Evolutionary conservation across 345 rosid species (phyloP), one percentile per base, ranked within the genome.

Genomic region (Arabidopsis arenosa): DNA sequence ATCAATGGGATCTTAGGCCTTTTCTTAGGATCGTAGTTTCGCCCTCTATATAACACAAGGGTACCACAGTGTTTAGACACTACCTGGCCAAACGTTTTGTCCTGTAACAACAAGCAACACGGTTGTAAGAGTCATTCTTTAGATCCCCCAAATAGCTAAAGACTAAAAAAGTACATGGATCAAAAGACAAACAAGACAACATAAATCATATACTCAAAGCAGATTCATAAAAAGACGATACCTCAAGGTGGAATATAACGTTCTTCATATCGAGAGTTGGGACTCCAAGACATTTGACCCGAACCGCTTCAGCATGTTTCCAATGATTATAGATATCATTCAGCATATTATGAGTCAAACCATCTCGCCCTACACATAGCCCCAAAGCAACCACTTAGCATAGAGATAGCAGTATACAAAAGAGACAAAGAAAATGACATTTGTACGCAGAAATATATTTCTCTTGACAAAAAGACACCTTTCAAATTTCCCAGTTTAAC

Each of bases 311-410:
- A 35, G 74, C 79, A 70, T 79, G 85, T 77, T 80, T 86, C 97
- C 97, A 95, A 40, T 90, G 89, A 74, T 88, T 90, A 76, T 89
- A 90, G 32, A 95, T 88, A 66, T 92, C 96, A 82, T 92, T 87
- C 68, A 92, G 77, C 99, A 95, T 95, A 70, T 90, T 95, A 79
- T 95, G 97, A 52, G 98, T 95, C 80, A 95, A 89, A 49, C 97
- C 98, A 82, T 92, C 98, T 84, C 99, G 80, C 72, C 98, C 98
- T 91, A 75, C 57, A 53, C 39, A 53, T 5, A 58, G 3, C 63
- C 40, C 45, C 55, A 40, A 37, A 73, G 60, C 43, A 48, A 52
- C 21, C 21, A 60, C 59, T 73, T 10, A 51, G 18, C 62, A 17
- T 11, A 60, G 32, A 69, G 43, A 37, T 10, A 41, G 6, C 43